A percentile compares a stretch with the other conserved stretches of the same genome.
Conservation (phyloP, 805 yeast genomes). For the Lachancea nothofagi region DNA sequence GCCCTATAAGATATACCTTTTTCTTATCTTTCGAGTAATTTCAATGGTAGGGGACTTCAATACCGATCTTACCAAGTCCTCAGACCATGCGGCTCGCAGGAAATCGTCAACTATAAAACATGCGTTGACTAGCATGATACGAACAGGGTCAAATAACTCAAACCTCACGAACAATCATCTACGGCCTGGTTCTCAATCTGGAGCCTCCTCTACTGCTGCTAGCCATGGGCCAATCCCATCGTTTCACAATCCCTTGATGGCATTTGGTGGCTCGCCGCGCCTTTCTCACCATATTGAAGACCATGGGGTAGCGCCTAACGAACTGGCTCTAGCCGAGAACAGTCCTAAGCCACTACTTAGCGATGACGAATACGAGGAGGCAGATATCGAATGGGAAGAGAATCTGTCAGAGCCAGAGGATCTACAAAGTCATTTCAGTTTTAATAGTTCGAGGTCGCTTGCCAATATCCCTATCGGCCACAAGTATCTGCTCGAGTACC, state of each 20-base stretch:
- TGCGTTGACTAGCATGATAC: constrained; percentile 22
- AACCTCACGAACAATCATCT: not conserved
- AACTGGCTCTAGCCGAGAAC: constrained; percentile 2
- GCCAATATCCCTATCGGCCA: not conserved
- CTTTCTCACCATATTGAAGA: constrained; percentile 6
- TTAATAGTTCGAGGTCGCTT: not conserved
- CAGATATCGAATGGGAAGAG: constrained; percentile 11
- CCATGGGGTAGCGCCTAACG: constrained; percentile 3
- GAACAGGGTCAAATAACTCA: constrained; percentile 4
- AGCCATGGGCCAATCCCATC: not conserved
- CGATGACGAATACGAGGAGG: constrained; percentile 9
- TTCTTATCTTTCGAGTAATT: too few relatives aligned
- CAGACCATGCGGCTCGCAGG: constrained; percentile 8
- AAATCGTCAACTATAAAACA: constrained; percentile 25
- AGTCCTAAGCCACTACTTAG: constrained; percentile 1
- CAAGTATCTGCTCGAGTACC: constrained; percentile 16
- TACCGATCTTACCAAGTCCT: too few relatives aligned
- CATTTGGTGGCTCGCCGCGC: constrained; percentile 3
- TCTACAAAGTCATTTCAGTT: constrained; percentile 3
- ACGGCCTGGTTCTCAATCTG: not conserved
- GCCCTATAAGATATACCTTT: too few relatives aligned
- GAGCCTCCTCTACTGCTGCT: not conserved
- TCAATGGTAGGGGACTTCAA: too few relatives aligned
- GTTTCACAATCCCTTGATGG: constrained; percentile 1
- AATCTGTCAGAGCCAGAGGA: constrained; percentile 7